A percentile compares a stretch with the other conserved stretches of the same genome.
Conservation (phyloP, 805 yeast species). For the Saccharomycopsis lassenensis region DNA sequence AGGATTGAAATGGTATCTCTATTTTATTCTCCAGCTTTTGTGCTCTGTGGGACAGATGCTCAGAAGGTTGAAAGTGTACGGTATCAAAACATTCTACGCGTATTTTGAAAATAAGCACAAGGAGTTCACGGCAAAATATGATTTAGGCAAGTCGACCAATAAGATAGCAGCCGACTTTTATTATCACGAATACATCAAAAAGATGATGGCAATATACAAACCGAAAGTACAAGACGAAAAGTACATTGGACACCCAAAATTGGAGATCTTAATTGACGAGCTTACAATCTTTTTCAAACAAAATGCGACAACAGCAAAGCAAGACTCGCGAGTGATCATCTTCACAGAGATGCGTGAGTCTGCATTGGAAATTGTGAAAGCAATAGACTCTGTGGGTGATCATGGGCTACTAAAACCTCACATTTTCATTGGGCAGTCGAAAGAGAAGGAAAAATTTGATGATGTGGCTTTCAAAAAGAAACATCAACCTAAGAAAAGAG, state of each 20-base stretch:
- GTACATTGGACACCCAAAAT: constrained; percentile 42
- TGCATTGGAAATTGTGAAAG: constrained; percentile 75
- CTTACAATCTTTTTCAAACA: constrained; percentile 42
- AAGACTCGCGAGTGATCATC: constrained; percentile 65
- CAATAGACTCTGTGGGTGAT: constrained; percentile 34
- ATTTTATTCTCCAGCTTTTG: constrained; percentile 48
- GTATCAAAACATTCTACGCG: constrained; percentile 62
- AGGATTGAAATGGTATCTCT: constrained; percentile 66
- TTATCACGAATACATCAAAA: constrained; percentile 36
- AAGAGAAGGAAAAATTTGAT: constrained; percentile 59
- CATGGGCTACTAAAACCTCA: constrained; percentile 46
- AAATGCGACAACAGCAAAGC: constrained; percentile 23
- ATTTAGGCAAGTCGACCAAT: constrained; percentile 51
- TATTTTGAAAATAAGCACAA: constrained; percentile 50
- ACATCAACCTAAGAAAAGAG: constrained; percentile 33
- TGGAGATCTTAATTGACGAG: constrained; percentile 47
- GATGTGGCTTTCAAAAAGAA: constrained; percentile 38
- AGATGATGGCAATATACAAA: constrained; percentile 36
- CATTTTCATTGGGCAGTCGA: constrained; percentile 87
- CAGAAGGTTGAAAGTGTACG: constrained; percentile 66
- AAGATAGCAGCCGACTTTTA: constrained; percentile 53
- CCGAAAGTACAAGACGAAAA: constrained; percentile 27
- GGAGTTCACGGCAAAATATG: constrained; percentile 49
- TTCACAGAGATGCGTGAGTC: constrained; percentile 87
- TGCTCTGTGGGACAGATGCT: constrained; percentile 64